These are phyloP conservation scores for Botrytis elliptica DNA, from an alignment of 2,329 filamentous ascomycete genomes.

Conservation along the genomic window DNA sequence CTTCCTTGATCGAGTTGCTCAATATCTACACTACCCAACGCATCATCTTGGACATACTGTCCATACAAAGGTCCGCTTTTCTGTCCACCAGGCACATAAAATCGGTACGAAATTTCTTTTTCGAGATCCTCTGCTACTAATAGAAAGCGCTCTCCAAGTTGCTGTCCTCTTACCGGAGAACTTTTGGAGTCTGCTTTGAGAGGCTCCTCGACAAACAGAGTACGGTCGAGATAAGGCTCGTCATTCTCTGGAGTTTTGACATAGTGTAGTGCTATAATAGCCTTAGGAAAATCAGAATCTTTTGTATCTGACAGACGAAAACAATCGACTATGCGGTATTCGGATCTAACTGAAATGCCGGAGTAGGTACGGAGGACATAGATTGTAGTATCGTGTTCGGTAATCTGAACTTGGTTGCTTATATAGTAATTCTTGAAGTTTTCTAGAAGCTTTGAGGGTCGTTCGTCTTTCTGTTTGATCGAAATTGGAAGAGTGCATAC, in stretches of 20 bases:
- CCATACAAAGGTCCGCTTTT: not conserved
- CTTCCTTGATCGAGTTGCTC: not conserved
- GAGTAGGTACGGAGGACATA: not conserved
- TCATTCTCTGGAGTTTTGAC: rapidly evolving
- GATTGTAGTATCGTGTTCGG: not conserved
- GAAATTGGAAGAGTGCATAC: not conserved
- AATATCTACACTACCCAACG: not conserved
- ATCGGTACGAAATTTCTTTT: not conserved
- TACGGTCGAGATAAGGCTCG: not conserved
- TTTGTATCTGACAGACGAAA: no score
- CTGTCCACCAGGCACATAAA: not conserved
- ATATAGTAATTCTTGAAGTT: not conserved
- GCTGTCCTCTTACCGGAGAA: not conserved
- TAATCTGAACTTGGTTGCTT: not conserved
- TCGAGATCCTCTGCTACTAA: not conserved
- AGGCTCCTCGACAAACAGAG: not conserved
- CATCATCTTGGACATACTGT: not conserved
- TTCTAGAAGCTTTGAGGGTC: not conserved
- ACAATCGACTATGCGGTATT: not conserved
- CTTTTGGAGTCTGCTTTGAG: rapidly evolving
- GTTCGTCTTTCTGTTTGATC: rapidly evolving
- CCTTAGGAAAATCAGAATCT: not conserved
- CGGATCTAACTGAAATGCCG: not conserved
- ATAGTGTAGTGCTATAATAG: not conserved
- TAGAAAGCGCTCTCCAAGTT: not conserved